Evolutionary conservation across 495 filamentous ascomycete species (phyloP), one percentile per base, ranked within the genome.

Genomic region (Trichoderma erinaceum): DNA sequence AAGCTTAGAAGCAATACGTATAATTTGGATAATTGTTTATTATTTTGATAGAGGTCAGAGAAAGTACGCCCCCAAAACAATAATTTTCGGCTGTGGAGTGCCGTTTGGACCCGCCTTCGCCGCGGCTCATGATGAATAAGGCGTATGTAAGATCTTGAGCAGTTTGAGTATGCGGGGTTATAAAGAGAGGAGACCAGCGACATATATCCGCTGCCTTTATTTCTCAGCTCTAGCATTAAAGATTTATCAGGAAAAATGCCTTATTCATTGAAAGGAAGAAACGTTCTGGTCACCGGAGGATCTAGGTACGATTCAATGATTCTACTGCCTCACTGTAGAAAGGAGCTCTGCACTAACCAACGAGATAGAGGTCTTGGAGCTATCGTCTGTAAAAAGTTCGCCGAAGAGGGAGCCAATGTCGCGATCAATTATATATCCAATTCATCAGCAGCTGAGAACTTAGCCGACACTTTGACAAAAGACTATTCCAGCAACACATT

Each of bases 391-490:
- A 76, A 83, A 46, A 89, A 88, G 46, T 92, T 92, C 73, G 90
- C 89, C 7, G 75, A 80, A 10, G 83, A 89, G 70, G 87, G 87
- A 38, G 84, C 78, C 70, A 90, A 90, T 72, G 75, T 92, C 63
- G 88, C 86, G 18, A 87, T 93, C 73, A 92, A 92, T 74, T 92
- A 90, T 71, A 76, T 82, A 68, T 83, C 83, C 27, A 86, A 78
- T 72, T 76, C 80, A 23, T 76, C 78, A 2, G 71, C 77, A 11
- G 90, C 90, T 1, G 78, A 87, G 64, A 80, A 81, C 27, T 75
- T 89, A 15, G 84, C 81, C 0, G 71, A 79, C 10, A 82, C 84
- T 66, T 70, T 90, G 21, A 74, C 81, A 64, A 76, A 77, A 63
- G 75, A 29, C 1, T 61, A 61, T 25, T 32, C 56, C 0, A 12